Percentiles rank a stretch among this genome's conserved stretches.
Conservation (phyloP, 371 early-diverging fungal genomes). For the Circinella minor region DNA sequence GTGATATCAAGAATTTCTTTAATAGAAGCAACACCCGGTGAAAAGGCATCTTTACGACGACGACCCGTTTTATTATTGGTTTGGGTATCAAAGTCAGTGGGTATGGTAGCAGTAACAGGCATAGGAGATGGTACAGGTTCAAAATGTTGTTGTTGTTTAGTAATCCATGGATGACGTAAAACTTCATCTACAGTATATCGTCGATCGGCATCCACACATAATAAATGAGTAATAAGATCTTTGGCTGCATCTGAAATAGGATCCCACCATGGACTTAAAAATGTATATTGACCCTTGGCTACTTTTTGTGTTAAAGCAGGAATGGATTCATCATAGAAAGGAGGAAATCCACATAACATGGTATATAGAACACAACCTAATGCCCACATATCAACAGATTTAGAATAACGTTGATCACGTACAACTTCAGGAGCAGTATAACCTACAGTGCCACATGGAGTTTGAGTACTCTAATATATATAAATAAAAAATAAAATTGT, state of each 20-base stretch:
- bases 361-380: constrained; percentile 84
- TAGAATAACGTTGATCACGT: constrained; percentile 66
- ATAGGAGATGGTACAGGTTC: constrained; percentile 7
- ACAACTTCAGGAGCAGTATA: constrained; percentile 85
- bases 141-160: constrained; percentile 11
- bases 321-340: constrained; percentile 76
- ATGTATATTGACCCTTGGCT: constrained; percentile 65
- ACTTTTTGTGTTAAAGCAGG: constrained; percentile 65
- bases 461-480: constrained; percentile 66
- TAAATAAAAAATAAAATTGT: constrained; percentile 66
- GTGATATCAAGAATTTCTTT: constrained; percentile 59
- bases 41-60: constrained; percentile 29
- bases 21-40: constrained; percentile 51
- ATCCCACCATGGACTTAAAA: constrained; percentile 82
- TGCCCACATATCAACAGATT: constrained; percentile 85
- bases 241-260: constrained; percentile 67
- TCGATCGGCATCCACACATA: constrained; percentile 59
- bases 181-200: constrained; percentile 69
- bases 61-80: constrained; percentile 4
- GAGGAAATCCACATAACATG: constrained; percentile 78
- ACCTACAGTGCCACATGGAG: constrained; percentile 82
- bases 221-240: constrained; percentile 71
- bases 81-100: background rate
- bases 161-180: constrained; percentile 85
- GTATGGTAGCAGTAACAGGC: constrained; percentile 2